Base-by-base conservation (phyloP, 805 yeast genomes). In the Wickerhamomyces sydowiorum region DNA sequence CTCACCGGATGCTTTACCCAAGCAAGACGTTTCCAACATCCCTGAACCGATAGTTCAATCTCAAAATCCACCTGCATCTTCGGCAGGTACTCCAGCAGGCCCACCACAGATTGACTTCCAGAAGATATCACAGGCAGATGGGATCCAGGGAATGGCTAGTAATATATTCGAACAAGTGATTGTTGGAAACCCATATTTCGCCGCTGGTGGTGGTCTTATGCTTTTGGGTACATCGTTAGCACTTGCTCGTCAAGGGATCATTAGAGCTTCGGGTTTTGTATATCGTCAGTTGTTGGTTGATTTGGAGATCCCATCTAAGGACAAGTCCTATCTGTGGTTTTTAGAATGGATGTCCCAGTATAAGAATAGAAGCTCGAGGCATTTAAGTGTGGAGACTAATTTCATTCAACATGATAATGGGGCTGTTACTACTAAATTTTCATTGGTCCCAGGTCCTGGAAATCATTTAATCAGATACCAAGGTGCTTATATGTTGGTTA, bases 171-270 rank as follows among this genome's bases (percentile, higher is more conserved):
- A 73, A 33, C 79, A 77, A 42, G 75, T 79, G 2, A 68, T 85
- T 44, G 72, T 72, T 19, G 73, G 76, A 29, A 91, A 91, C 59
- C 98, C 97, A n/a, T 89, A 88, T 61, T 91, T 93, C 67, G 93
- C 97, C 1, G 99, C 98, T 0, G 99, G 99, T 56, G 96, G 97
- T 53, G 99, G 99, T 0, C 69, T 93, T 32, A 93, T 93, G 99
- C 69, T 90, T 4, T 67, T 93, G 3, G 99, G 99, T n/a, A 89
- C 96, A 0, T 83, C 82, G 1, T 63, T 93, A 27, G 95, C 96
- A 0, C 52, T 88, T 7, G 80, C 87, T 0, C 70, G 96, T 38
- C 80, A 76, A 44, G 88, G 87, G 1, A 62, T 83, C 1, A 69
- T 76, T 35, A 73, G 82, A 39, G 67, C 79, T 1, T 78, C 91